phyloP scores from a whole-genome alignment of 2,329 filamentous ascomycete species.

The Corinectria fuckeliana region DNA sequence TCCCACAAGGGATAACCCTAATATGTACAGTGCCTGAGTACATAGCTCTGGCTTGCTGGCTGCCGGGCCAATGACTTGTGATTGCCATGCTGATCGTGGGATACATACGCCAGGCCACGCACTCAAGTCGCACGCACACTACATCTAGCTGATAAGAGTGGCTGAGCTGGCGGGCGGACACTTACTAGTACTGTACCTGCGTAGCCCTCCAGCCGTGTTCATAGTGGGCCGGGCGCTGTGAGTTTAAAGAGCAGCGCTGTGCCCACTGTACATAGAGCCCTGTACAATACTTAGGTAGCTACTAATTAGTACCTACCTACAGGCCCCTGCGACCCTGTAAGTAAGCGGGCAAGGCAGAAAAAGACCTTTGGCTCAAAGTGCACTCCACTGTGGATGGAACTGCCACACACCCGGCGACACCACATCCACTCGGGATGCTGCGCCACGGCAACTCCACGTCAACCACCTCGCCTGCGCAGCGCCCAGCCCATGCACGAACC shows the following conservation, averaged over 20 bases:
- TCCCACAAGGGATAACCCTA: background rate
- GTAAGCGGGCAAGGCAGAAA: slow-evolving; percentile 18
- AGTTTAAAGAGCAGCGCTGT: background rate
- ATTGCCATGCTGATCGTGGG: slow-evolving; percentile 31
- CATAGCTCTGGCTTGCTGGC: no score
- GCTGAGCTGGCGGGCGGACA: slow-evolving; percentile 17
- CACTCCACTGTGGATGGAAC: slow-evolving; percentile 11
- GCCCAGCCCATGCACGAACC: slow-evolving; percentile 11
- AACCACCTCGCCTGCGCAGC: slow-evolving; percentile 15
- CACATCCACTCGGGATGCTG: slow-evolving; percentile 15
- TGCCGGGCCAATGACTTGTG: slow-evolving; percentile 31
- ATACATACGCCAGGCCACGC: no score
- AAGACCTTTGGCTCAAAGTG: background rate
- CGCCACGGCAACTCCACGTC: slow-evolving; percentile 25
- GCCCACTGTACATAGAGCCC: no score
- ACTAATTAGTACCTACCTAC: no score
- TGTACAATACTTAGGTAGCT: no score
- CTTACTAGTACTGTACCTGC: no score
- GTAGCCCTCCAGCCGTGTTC: no score
- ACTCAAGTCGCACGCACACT: no score
- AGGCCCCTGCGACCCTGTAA: slow-evolving; percentile 2
- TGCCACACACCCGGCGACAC: slow-evolving; percentile 18
- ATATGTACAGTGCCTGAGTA: no score
- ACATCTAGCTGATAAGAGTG: slow-evolving; percentile 4
- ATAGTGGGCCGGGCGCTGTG: background rate